Conservation (phyloP, 345 rosid species). For the Draba incana region DNA sequence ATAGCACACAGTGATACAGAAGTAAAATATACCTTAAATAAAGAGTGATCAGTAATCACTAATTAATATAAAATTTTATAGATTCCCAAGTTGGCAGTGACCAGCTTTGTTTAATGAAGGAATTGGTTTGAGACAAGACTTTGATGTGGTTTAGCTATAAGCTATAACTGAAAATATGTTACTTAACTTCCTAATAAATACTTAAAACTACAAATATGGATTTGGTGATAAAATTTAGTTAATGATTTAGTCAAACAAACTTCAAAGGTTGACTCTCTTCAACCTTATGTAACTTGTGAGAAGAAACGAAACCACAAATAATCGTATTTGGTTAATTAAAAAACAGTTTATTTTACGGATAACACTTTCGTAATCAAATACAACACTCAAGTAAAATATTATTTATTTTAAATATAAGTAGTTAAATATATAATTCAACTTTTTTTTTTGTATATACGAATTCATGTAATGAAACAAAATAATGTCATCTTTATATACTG, state of each 20-base stretch:
- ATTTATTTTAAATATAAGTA: no score
- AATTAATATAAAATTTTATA: no score
- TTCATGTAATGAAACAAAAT: no score
- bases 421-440: no score
- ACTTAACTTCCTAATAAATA: conserved; percentile 12
- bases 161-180: neutral
- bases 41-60: no score
- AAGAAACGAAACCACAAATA: neutral
- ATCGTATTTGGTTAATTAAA: neutral
- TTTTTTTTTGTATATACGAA: no score
- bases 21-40: no score
- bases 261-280: conserved; percentile 25
- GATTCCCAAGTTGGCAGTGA: neutral
- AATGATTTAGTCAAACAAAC: conserved; percentile 8
- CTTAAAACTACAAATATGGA: neutral
- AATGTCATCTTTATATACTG: no score
- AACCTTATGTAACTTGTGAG: conserved; percentile 5
- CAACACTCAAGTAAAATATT: no score
- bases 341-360: neutral
- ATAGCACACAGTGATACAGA: no score
- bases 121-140: conserved; percentile 5
- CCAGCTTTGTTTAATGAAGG: neutral
- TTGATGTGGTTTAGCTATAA: conserved; percentile 10
- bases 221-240: conserved; percentile 17
- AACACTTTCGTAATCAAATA: no score